Evolutionary conservation across 2,329 filamentous ascomycete species (phyloP), one percentile per base, ranked within the genome.

Genomic region (Berkeleyomyces basicola): DNA sequence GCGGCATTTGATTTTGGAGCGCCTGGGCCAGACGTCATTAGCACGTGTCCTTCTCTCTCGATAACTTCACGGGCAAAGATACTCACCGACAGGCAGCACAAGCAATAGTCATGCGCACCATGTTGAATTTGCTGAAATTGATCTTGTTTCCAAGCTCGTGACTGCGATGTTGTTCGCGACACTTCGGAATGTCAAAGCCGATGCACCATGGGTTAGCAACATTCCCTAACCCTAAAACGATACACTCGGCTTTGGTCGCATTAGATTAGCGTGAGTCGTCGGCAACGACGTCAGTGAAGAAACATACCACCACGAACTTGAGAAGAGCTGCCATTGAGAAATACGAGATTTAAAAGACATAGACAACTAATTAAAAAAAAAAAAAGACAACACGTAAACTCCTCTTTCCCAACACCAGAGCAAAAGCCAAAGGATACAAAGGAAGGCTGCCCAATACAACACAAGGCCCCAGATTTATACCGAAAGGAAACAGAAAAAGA

Each of bases 1-100:
- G 31, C 44, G 61, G 58, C 64, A 65, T 49, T 65, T 63, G 7
- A 65, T 61, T 46, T 65, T 65, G 31, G 64, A 64, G 23, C 16
- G 53, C 33, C 63, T 64, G 4, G n/a, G 14, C 16, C 43, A 46
- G 10, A 39, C 14, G 7, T 7, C 10, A 10, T 33, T 51, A 39
- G 23, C 44, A 43, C 44, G 40, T 23, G 23, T 23, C 23, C 23
- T n/a, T 47, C 58, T 37, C 31, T 14, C 53, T 36, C 40, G 16
- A 47, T 46, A 16, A 7, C 3, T 6, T 11, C 7, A 44, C 5
- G 49, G 16, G 7, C 43, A n/a, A 9, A 14, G 10, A 40, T 16
- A 58, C 63, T 16, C 60, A 62, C 63, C 63, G 55, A 33, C 63
- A 64, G 23, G 37, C 43, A 4, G 61, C 59, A 59, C 63, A 64